Evolutionary conservation across 768 basidiomycete genomes (phyloP).

Genomic region (Rhodotorula graminis): DNA sequence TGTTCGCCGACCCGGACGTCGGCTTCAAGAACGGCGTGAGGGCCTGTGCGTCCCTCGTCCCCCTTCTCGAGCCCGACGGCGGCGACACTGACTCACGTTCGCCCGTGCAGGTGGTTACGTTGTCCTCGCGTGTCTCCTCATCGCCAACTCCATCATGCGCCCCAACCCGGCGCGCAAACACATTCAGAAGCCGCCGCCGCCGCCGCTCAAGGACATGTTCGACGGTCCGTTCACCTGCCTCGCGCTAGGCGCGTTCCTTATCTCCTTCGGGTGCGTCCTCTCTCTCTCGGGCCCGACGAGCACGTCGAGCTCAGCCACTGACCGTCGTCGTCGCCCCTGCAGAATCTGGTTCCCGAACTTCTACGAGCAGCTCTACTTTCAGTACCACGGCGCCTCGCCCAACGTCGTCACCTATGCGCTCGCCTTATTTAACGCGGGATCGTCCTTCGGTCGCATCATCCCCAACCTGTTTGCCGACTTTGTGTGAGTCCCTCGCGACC

Average conservation of each 20-base stretch:
- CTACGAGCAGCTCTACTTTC: conserved; percentile 30
- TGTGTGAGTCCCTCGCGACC: neutral
- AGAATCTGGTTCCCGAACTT: conserved; percentile 51
- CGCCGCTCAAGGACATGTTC: conserved; percentile 22
- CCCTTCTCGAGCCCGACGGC: too few species aligned
- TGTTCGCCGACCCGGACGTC: conserved; percentile 41
- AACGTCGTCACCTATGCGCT: conserved; percentile 46
- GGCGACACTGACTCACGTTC: too few species aligned
- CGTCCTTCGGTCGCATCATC: conserved; percentile 55
- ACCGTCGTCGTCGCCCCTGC: too few species aligned
- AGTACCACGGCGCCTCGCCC: conserved; percentile 14
- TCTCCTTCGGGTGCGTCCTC: neutral
- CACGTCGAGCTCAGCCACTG: too few species aligned
- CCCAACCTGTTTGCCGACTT: conserved; percentile 49
- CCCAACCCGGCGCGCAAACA: conserved; percentile 15
- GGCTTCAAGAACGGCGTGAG: conserved; percentile 44
- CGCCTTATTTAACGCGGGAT: conserved; percentile 62
- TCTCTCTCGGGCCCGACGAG: neutral
- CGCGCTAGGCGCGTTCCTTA: conserved; percentile 1
- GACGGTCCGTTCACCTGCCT: neutral
- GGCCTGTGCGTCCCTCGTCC: conserved; percentile 19
- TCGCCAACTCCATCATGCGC: conserved; percentile 51
- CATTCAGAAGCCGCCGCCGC: conserved; percentile 9
- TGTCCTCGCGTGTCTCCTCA: conserved; percentile 48
- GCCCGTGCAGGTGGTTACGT: conserved; percentile 49